phyloP scores from a whole-genome alignment of 108 stramenopile genomes.

The Pinguiococcus pyrenoidosus region DNA sequence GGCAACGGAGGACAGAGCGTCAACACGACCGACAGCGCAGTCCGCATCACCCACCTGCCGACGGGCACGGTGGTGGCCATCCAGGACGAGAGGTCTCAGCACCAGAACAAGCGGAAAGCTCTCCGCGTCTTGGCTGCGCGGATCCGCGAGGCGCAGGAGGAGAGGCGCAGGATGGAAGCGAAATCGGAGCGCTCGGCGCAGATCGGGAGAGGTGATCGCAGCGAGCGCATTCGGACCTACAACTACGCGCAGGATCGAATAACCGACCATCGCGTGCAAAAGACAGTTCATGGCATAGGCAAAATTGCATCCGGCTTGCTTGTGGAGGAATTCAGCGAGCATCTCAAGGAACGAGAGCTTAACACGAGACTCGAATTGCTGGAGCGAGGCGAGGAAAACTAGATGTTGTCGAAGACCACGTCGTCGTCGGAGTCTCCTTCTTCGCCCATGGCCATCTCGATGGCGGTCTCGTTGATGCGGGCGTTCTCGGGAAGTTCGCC shows the following conservation, averaged over 20 bases:
- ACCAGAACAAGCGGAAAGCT: conserved; percentile 86
- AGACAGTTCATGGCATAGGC: conserved; percentile 22
- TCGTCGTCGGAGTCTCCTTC: conserved; percentile 65
- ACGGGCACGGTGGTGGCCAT: conserved; percentile 85
- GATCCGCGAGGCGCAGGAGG: conserved; percentile 48
- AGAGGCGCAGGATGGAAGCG: not conserved
- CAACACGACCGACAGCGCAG: conserved; percentile 96
- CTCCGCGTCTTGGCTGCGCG: conserved; percentile 68
- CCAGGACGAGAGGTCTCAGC: conserved; percentile 93
- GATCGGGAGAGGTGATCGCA: not conserved
- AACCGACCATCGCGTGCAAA: conserved; percentile 72
- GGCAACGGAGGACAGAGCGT: conserved; percentile 98
- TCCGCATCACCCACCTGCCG: conserved; percentile 91
- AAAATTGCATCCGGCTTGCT: conserved; percentile 24
- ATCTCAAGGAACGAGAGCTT: conserved; percentile 1
- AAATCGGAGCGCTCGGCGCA: not conserved
- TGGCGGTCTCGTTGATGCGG: conserved; percentile 95
- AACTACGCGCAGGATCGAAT: conserved; percentile 88
- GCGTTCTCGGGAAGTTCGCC: conserved; percentile 90
- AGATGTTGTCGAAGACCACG: no score
- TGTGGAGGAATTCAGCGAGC: conserved; percentile 11
- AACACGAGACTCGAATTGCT: no score
- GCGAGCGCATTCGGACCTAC: conserved; percentile 88
- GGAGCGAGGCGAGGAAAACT: no score
- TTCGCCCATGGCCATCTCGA: conserved; percentile 98